Evolutionary conservation across 2,329 filamentous ascomycete species (phyloP).

Genomic region (Venturia effusa): DNA sequence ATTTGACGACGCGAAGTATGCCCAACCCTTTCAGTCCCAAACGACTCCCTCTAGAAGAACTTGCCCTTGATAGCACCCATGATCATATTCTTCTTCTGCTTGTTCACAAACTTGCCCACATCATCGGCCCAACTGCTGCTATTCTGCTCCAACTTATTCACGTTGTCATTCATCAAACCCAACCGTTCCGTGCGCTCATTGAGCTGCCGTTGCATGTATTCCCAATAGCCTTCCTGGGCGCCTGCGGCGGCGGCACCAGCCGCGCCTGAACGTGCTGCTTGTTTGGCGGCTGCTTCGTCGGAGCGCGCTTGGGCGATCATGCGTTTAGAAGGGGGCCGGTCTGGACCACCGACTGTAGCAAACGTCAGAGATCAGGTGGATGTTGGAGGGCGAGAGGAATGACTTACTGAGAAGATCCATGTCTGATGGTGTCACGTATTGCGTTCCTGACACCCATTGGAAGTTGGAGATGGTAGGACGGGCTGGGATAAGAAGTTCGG

Average conservation of each 20-base stretch:
- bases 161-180: slow-evolving; percentile 68
- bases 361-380: slow-evolving; percentile 20
- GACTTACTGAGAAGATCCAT: slow-evolving; percentile 62
- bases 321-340: slow-evolving; percentile 76
- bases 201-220: slow-evolving; percentile 77
- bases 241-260: slow-evolving; percentile 14
- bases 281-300: slow-evolving; percentile 26
- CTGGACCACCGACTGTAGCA: slow-evolving; percentile 59
- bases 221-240: slow-evolving; percentile 53
- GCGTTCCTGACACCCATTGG: slow-evolving; percentile 93
- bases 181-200: slow-evolving; percentile 86
- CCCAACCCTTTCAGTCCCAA: background rate
- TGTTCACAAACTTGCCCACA: slow-evolving; percentile 73
- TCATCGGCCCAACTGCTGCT: slow-evolving; percentile 79
- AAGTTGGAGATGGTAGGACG: slow-evolving; percentile 90
- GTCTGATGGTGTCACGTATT: slow-evolving; percentile 77
- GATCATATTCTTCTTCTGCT: slow-evolving; percentile 79
- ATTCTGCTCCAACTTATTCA: slow-evolving; percentile 71
- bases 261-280: slow-evolving; percentile 21
- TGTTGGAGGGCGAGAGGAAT: slow-evolving; percentile 16
- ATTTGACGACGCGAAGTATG: background rate
- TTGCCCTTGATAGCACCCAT: slow-evolving; percentile 43
- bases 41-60: slow-evolving; percentile 21
- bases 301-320: slow-evolving; percentile 65
- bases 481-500: slow-evolving; percentile 59